phyloP scores from a whole-genome alignment of 768 basidiomycete species.

The Tricholomella constricta region DNA sequence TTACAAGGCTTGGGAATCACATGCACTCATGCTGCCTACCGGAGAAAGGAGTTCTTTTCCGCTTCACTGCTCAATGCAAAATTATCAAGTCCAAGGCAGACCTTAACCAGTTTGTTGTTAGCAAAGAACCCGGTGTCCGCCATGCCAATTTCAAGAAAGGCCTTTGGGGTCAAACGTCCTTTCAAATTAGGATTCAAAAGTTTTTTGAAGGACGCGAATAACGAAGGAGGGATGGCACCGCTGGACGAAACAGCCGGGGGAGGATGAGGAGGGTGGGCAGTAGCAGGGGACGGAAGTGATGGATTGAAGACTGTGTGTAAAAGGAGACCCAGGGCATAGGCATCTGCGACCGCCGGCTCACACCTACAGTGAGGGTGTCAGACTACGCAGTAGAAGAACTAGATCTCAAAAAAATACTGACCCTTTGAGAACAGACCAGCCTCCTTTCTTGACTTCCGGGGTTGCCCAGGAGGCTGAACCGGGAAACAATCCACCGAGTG shows the following conservation, averaged over 20 bases:
- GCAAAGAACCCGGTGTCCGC: conserved; percentile 81
- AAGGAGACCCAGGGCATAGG: conserved; percentile 86
- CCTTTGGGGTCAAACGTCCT: conserved; percentile 71
- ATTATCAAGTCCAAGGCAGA: conserved; percentile 83
- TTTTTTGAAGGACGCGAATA: conserved; percentile 84
- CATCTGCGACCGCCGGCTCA: conserved; percentile 70
- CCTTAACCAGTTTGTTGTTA: conserved; percentile 78
- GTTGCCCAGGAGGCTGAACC: conserved; percentile 62
- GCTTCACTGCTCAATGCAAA: conserved; percentile 80
- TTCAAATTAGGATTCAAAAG: conserved; percentile 90
- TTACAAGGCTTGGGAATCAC: conserved; percentile 15
- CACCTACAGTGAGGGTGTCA: conserved; percentile 31
- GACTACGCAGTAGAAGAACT: neutral
- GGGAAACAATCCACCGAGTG: conserved; percentile 63
- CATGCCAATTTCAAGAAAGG: conserved; percentile 83
- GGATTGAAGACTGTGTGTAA: conserved; percentile 90
- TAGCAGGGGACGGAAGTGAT: conserved; percentile 66
- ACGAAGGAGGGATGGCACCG: conserved; percentile 68
- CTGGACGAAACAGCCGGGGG: conserved; percentile 76
- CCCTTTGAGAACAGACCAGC: conserved; percentile 87
- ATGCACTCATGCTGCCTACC: conserved; percentile 39
- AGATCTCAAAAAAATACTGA: conserved; percentile 35
- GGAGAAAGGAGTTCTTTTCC: conserved; percentile 74
- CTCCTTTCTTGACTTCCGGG: conserved; percentile 87
- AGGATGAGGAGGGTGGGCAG: conserved; percentile 71